A percentile compares a stretch with the other conserved stretches of the same genome.
These are phyloP conservation scores for Fusarium sp. DNA, from an alignment of 2,329 filamentous ascomycete genomes.

Conservation along the genomic window DNA sequence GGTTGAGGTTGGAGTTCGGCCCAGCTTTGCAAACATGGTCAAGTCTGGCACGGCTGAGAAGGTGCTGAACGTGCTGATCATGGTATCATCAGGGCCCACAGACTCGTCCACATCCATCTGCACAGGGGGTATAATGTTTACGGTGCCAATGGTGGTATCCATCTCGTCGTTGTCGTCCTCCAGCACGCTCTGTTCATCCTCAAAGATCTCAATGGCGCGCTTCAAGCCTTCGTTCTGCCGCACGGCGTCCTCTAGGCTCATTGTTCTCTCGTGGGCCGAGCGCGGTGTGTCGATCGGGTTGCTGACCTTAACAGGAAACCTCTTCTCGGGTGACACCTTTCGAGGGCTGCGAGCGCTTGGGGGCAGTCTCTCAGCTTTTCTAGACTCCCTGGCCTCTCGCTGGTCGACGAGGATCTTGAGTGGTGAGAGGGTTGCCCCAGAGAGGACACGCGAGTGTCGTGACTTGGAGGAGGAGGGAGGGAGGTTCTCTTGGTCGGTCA, in stretches of 20 bases:
- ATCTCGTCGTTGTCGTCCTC: conserved; percentile 48
- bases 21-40: conserved; percentile 83
- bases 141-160: conserved; percentile 39
- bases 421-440: conserved; percentile 68
- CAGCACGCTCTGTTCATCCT: conserved; percentile 60
- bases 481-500: conserved; percentile 59
- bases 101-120: conserved; percentile 51
- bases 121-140: conserved; percentile 44
- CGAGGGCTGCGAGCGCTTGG: conserved; percentile 58
- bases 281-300: conserved; percentile 41
- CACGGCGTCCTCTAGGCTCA: conserved; percentile 66
- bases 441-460: conserved; percentile 67
- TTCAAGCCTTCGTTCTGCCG: conserved; percentile 67
- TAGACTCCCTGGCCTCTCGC: conserved; percentile 40
- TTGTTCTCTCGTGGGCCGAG: conserved; percentile 52
- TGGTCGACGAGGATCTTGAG: conserved; percentile 65
- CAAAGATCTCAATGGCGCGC: conserved; percentile 72
- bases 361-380: conserved; percentile 41
- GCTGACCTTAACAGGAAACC: conserved; percentile 72
- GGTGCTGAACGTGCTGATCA: conserved; percentile 86
- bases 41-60: conserved; percentile 92
- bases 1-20: conserved; percentile 73
- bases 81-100: conserved; percentile 73
- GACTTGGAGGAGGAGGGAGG: conserved; percentile 57
- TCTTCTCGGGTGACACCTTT: conserved; percentile 65